Evolutionary conservation across 1,139 yeast genomes (phyloP).

Genomic region (Torulaspora pretoriensis): DNA sequence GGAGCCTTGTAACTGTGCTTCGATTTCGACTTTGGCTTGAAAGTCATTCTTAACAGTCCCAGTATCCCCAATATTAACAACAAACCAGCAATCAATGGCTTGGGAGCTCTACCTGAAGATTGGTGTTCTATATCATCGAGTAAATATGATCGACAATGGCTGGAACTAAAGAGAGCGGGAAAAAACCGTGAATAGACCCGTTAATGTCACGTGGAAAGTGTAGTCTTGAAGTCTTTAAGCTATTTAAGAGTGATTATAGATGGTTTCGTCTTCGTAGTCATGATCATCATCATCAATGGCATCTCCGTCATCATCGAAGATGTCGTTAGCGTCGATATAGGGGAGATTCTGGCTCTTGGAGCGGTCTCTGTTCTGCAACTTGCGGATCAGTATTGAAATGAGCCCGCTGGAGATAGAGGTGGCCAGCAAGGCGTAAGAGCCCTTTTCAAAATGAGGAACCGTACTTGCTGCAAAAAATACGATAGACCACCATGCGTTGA

Average conservation of each 20-base stretch:
- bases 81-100: constrained; percentile 8
- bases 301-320: constrained; percentile 14
- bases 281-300: constrained; percentile 15
- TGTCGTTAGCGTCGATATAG: constrained; percentile 30
- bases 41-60: constrained; percentile 17
- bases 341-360: constrained; percentile 21
- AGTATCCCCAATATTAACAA: constrained; percentile 10
- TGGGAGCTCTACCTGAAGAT: not conserved
- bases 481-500: constrained; percentile 61
- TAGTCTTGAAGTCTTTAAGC: not conserved
- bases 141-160: not conserved
- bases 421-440: constrained; percentile 54
- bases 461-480: constrained; percentile 48
- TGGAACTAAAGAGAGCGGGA: not conserved
- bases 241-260: not conserved
- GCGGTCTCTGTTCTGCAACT: constrained; percentile 41
- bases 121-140: not conserved
- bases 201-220: constrained; percentile 4
- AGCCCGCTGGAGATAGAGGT: constrained; percentile 42
- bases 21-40: constrained; percentile 19
- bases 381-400: constrained; percentile 37
- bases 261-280: constrained; percentile 14
- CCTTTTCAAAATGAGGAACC: constrained; percentile 49
- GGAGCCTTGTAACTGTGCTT: constrained; percentile 12
- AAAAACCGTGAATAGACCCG: not conserved